Base-by-base conservation (phyloP, 1,139 yeast species). In the Saccharomyces hybrid region DNA sequence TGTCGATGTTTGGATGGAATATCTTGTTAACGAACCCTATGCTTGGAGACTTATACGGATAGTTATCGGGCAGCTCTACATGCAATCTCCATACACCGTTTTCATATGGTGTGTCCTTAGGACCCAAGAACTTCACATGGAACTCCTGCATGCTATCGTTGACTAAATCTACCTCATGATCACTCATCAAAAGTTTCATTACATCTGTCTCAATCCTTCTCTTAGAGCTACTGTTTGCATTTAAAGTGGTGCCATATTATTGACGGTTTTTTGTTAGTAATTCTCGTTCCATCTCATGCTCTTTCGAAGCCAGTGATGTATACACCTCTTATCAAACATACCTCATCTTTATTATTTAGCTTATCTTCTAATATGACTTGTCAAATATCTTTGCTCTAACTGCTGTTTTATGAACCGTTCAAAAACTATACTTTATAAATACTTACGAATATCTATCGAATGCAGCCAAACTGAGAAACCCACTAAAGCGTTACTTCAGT, bases 181-280 rank as follows among this genome's bases (percentile, higher is more conserved):
- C 95, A 73, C 96, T 88, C 96, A 89, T 90, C 74, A 93, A 71
- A 50, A 93, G 77, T 70, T 90, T 95, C 96, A 89, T 91, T 55
- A 93, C 98, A 71, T 93, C 99, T 48, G 95, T 88, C 68, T 91
- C 97, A 64, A 93, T 91, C 61, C 99, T 82, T 75, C 96, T 83
- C 67, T 85, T 88, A 28, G 91, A 86, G 20, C 38, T 32, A 32
- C 38, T 32, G 38, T 28, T 28, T 28, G 11, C 34, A 4, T 31
- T 31, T 31, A 31, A 31, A 31, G 34, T 31, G 34, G 34, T 31
- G 34, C 34, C 34, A 31, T 3, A 4, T 31, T 31, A 31, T 31
- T 31, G 34, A 9, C 31, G 31, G 3, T 28, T 4, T 9, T 28
- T 5, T 28, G 31, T 28, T 28, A 28, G 31, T 28, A 9, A 28